Percentiles rank a stretch among this genome's conserved stretches.
Evolutionary conservation across 495 filamentous ascomycete genomes (phyloP).

Genomic region (Aeminium ludgeri): DNA sequence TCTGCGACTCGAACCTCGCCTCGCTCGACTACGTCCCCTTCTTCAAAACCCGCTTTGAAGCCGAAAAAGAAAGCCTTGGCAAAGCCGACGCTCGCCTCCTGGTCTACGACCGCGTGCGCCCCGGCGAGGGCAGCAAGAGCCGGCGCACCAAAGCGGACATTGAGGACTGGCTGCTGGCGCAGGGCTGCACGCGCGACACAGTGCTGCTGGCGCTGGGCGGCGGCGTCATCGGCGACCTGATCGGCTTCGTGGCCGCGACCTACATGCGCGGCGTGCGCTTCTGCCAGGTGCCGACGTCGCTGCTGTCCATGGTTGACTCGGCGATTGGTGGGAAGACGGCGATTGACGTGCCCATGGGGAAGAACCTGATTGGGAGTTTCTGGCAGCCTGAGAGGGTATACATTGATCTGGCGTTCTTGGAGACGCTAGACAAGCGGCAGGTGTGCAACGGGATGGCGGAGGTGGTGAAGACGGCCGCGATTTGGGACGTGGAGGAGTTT

Average conservation of each 20-base stretch:
- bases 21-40: slow-evolving; percentile 52
- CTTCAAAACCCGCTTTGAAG: slow-evolving; percentile 58
- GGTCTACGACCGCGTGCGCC: slow-evolving; percentile 60
- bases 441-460: slow-evolving; percentile 99
- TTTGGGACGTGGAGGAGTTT: slow-evolving; percentile 84
- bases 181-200: slow-evolving; percentile 85
- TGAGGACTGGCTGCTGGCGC: slow-evolving; percentile 90
- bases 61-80: slow-evolving; percentile 4
- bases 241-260: slow-evolving; percentile 89
- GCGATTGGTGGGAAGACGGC: slow-evolving; percentile 97
- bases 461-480: slow-evolving; percentile 73
- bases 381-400: slow-evolving; percentile 91
- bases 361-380: slow-evolving; percentile 91
- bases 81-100: slow-evolving; percentile 47
- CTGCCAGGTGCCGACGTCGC: slow-evolving; percentile 88
- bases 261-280: slow-evolving; percentile 96
- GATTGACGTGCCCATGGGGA: slow-evolving; percentile 91
- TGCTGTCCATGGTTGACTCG: slow-evolving; percentile 95
- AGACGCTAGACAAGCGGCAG: slow-evolving; percentile 77
- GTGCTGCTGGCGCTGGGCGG: slow-evolving; percentile 92
- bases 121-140: slow-evolving; percentile 86
- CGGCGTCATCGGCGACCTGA: slow-evolving; percentile 94
- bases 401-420: slow-evolving; percentile 83
- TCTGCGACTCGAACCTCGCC: slow-evolving; percentile 87
- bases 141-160: slow-evolving; percentile 84